phyloP scores from a whole-genome alignment of 1,139 yeast species.

The Yamadazyma jaroonii region DNA sequence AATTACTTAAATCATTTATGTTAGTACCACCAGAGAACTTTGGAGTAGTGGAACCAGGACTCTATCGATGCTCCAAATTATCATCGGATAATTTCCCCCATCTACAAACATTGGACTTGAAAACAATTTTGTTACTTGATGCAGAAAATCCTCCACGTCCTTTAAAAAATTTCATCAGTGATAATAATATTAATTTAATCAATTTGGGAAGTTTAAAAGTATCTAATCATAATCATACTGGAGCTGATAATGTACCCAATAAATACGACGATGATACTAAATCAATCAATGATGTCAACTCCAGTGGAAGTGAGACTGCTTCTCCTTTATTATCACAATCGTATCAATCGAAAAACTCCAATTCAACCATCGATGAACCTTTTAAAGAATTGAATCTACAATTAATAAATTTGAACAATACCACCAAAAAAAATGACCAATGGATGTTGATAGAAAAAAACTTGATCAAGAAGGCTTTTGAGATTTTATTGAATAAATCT shows the following conservation, averaged over 20 bases:
- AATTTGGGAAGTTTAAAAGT: constrained; percentile 47
- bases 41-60: constrained; percentile 73
- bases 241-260: constrained; percentile 19
- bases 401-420: constrained; percentile 13
- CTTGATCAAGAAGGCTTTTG: constrained; percentile 55
- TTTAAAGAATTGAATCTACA: constrained; percentile 14
- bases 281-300: background rate
- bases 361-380: constrained; percentile 1
- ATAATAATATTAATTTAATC: constrained; percentile 41
- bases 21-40: constrained; percentile 77
- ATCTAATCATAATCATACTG: constrained; percentile 41
- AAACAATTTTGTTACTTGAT: constrained; percentile 59
- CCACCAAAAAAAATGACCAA: constrained; percentile 43
- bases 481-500: constrained; percentile 57
- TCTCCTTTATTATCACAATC: constrained; percentile 6
- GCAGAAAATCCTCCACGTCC: constrained; percentile 69
- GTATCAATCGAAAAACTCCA: constrained; percentile 2
- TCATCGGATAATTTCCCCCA: constrained; percentile 63
- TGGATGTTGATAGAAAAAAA: constrained; percentile 71
- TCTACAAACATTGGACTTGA: constrained; percentile 58
- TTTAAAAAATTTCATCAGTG: constrained; percentile 43
- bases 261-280: constrained; percentile 15
- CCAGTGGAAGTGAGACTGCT: constrained; percentile 1
- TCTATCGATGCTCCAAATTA: constrained; percentile 56
- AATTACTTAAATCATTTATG: constrained; percentile 33